Conservation (phyloP, 768 basidiomycete genomes). For the Boletus sp. region DNA sequence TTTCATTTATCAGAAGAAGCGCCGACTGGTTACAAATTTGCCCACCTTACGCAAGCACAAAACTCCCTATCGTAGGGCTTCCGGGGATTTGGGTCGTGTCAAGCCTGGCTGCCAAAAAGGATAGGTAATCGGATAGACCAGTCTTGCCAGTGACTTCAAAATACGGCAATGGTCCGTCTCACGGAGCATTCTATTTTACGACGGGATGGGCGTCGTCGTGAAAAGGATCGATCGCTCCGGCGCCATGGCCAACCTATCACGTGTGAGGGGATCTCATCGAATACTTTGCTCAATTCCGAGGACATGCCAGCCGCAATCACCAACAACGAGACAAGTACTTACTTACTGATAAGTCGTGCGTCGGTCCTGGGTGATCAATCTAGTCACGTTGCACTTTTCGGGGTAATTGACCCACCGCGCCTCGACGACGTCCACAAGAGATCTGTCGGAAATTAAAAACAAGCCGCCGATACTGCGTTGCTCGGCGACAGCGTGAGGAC, state of each 20-base stretch:
- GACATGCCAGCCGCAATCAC: slow-evolving; percentile 1
- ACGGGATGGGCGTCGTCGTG: background rate
- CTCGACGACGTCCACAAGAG: background rate
- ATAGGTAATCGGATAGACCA: slow-evolving; percentile 14
- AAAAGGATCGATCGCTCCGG: slow-evolving; percentile 1
- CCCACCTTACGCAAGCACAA: slow-evolving; percentile 22
- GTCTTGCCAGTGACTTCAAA: background rate
- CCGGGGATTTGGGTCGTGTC: slow-evolving; percentile 6
- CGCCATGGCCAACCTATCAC: background rate
- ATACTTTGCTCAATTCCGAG: slow-evolving; percentile 1
- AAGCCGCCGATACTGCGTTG: slow-evolving; percentile 11
- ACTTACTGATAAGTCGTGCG: background rate
- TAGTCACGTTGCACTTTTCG: slow-evolving; percentile 7
- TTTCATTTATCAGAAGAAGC: slow-evolving; percentile 30
- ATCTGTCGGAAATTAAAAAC: slow-evolving; percentile 27
- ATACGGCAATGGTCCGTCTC: background rate
- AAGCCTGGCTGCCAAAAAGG: background rate
- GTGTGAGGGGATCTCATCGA: slow-evolving; percentile 11
- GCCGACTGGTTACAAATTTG: slow-evolving; percentile 15
- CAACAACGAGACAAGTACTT: background rate
- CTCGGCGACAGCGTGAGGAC: background rate
- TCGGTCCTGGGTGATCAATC: background rate
- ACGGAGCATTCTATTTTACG: slow-evolving; percentile 9
- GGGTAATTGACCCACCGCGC: slow-evolving; percentile 8
- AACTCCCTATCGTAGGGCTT: background rate